These are phyloP conservation scores for Populus pruinosa DNA, from an alignment of 345 rosid genomes.

Conservation along the genomic window DNA sequence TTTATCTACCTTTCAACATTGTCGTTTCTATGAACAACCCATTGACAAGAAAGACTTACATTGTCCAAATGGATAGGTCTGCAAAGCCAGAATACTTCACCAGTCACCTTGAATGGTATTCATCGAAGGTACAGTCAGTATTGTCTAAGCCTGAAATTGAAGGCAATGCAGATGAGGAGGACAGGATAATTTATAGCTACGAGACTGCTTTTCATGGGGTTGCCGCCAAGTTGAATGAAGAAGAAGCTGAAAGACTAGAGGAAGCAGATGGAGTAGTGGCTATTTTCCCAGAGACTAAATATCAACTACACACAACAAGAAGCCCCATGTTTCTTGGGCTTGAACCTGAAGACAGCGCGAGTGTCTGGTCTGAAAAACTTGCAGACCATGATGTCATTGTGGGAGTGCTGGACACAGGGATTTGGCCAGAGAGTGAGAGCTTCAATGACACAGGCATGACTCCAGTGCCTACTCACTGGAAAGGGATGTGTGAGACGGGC, in stretches of 20 bases:
- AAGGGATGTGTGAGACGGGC: conserved; percentile 28
- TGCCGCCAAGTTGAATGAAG: conserved; percentile 22
- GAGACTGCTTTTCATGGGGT: conserved; percentile 25
- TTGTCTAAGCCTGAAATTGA: conserved; percentile 25
- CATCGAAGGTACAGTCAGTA: conserved; percentile 56
- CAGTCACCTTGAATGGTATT: conserved; percentile 68
- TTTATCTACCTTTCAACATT: conserved; percentile 25
- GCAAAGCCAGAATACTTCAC: conserved; percentile 67
- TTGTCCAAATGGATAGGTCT: conserved; percentile 80
- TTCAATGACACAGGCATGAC: conserved; percentile 32
- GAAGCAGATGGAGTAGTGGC: conserved; percentile 24
- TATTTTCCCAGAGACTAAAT: conserved; percentile 20
- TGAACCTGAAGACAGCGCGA: conserved; percentile 17
- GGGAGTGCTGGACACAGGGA: conserved; percentile 27
- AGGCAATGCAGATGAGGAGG: conserved; percentile 32
- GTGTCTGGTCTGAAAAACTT: conserved; percentile 15
- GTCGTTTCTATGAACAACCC: conserved; percentile 28
- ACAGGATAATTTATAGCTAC: conserved; percentile 46
- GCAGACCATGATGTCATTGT: conserved; percentile 26
- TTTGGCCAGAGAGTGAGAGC: conserved; percentile 32
- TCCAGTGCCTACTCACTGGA: conserved; percentile 22
- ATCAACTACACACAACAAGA: conserved; percentile 30
- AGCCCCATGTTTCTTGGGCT: conserved; percentile 27
- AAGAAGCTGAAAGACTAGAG: conserved; percentile 25
- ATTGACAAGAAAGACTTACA: conserved; percentile 52